phyloP scores from a whole-genome alignment of 805 yeast species.

The Jamesozyma rosinii region DNA sequence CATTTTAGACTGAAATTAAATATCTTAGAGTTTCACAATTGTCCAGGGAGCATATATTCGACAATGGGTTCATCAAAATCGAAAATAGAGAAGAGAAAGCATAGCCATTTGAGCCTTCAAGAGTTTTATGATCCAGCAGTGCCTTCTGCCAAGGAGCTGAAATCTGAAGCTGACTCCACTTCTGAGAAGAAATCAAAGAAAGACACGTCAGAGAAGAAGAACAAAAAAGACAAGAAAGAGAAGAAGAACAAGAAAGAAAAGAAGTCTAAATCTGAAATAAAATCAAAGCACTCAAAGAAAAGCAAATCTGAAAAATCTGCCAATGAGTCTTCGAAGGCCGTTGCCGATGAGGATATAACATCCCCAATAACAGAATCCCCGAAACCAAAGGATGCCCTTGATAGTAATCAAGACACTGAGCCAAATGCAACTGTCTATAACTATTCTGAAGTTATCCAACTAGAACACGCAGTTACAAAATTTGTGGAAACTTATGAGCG shows the following conservation, averaged over 20 bases:
- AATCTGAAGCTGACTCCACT: no score
- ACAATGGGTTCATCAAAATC: neutral
- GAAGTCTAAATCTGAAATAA: slow-evolving; percentile 5
- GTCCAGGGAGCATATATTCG: neutral
- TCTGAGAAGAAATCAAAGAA: slow-evolving; percentile 10
- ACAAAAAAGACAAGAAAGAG: slow-evolving; percentile 6
- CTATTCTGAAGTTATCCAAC: slow-evolving; percentile 24
- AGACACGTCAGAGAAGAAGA: slow-evolving; percentile 5
- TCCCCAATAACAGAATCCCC: no score
- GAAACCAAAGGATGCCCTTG: no score
- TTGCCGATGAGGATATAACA: neutral
- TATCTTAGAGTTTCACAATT: no score
- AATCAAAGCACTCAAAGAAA: slow-evolving; percentile 7
- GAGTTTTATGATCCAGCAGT: slow-evolving; percentile 1
- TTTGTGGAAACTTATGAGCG: slow-evolving; percentile 44
- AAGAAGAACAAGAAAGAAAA: slow-evolving; percentile 9
- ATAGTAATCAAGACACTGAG: no score
- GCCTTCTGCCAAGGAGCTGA: neutral
- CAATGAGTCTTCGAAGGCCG: neutral
- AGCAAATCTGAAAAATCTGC: no score
- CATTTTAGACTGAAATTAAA: no score
- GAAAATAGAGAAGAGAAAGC: neutral
- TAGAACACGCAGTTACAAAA: slow-evolving; percentile 47
- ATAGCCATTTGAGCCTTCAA: neutral
- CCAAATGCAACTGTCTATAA: slow-evolving; percentile 2